These are phyloP conservation scores for Telfairia occidentalis DNA, from an alignment of 331 rosid species.

Conservation along the genomic window DNA sequence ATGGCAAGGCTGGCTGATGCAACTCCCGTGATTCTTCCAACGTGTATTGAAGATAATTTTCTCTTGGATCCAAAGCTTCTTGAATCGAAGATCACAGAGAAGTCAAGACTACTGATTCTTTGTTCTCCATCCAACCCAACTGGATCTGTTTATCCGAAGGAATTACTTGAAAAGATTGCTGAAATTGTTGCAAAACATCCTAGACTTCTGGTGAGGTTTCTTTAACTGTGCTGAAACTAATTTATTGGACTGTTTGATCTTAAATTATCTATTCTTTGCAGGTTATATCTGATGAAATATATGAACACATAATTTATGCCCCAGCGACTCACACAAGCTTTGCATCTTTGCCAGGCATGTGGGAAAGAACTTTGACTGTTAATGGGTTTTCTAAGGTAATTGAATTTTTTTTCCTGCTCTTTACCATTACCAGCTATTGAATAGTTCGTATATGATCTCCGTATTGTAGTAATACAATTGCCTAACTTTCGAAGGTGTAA, in stretches of 20 bases:
- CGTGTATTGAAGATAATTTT: constrained; percentile 49
- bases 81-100: constrained; percentile 55
- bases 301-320: constrained; percentile 77
- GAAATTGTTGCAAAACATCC: constrained; percentile 75
- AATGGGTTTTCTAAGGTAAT: constrained; percentile 87
- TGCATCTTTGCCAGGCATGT: constrained; percentile 89
- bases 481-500: constrained; percentile 5
- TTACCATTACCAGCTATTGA: neutral
- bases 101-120: constrained; percentile 68
- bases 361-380: constrained; percentile 77
- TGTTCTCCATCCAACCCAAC: constrained; percentile 96
- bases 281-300: constrained; percentile 82
- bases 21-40: constrained; percentile 73
- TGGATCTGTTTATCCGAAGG: constrained; percentile 77
- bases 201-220: constrained; percentile 64
- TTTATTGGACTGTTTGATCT: neutral
- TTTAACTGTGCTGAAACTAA: neutral
- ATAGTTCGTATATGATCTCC: neutral
- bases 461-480: neutral
- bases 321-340: constrained; percentile 89
- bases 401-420: neutral
- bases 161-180: constrained; percentile 69
- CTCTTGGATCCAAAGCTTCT: constrained; percentile 70
- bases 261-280: constrained; percentile 20
- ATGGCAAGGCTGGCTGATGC: constrained; percentile 89